Conservation (phyloP, 1,284 basidiomycete genomes). For the Cutaneotrichosporon sp. region DNA sequence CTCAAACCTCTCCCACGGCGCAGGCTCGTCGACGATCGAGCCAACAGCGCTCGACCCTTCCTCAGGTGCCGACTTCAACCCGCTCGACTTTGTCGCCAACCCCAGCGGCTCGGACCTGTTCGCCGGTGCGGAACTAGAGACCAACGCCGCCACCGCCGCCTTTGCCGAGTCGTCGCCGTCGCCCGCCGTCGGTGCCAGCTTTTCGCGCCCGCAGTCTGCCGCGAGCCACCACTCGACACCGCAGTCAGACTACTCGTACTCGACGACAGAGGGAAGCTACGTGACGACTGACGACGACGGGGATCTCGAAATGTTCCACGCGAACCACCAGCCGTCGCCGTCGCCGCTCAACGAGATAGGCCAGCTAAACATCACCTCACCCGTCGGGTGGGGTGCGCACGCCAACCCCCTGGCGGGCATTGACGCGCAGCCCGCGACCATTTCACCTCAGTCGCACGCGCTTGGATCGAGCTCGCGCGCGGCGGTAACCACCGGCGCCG, state of each 20-base stretch:
- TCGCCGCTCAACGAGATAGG: conserved; percentile 11
- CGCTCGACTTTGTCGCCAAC: conserved; percentile 15
- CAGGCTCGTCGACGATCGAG: too few relatives aligned
- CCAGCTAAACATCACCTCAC: conserved; percentile 8
- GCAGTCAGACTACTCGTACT: background rate
- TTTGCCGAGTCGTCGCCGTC: background rate
- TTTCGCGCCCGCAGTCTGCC: conserved; percentile 11
- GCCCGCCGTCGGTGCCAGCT: background rate
- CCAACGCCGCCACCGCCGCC: background rate
- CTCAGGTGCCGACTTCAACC: conserved; percentile 13
- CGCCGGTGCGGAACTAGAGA: background rate
- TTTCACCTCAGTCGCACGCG: conserved; percentile 8
- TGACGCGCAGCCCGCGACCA: conserved; percentile 3
- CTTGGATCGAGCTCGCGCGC: conserved; percentile 4
- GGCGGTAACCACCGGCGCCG: too few relatives aligned
- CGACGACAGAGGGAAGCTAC: conserved; percentile 4
- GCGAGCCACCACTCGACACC: conserved; percentile 6
- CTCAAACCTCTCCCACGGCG: background rate
- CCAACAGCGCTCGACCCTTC: background rate
- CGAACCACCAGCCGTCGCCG: conserved; percentile 1
- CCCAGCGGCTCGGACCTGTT: conserved; percentile 6
- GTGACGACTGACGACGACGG: conserved; percentile 16
- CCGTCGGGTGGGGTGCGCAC: background rate
- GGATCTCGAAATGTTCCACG: conserved; percentile 6
- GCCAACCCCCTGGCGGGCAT: background rate